Evolutionary conservation across 257 asterid genomes (phyloP), one percentile per base, ranked within the genome.

Genomic region (Solanum chiquidenum): DNA sequence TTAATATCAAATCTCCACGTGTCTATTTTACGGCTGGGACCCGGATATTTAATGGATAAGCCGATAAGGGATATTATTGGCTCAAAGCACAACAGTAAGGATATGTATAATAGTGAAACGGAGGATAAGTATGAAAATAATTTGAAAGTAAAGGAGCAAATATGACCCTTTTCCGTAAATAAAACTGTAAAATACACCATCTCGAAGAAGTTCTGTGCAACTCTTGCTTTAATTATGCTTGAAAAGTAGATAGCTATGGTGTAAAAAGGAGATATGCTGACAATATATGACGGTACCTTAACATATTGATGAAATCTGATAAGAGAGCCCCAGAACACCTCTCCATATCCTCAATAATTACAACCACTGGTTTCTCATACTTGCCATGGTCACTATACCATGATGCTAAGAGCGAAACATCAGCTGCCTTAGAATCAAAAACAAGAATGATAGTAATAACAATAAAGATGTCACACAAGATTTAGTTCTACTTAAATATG

Each of bases 271-370:
- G 86, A 89, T 86, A 44, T 38, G 3, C 25, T 49, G 11, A 82
- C 69, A 49, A 31, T 49, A 33, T 42, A 72, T 79, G 82, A 84
- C 13, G 16, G 66, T 92, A 95, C 99, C 98, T 96, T 94, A 97
- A 89, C 94, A 96, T 90, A 55, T 92, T 89, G 76, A 97, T 92
- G 89, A 97, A 96, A 90, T 97, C 97, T 87, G 94, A 91, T 91
- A 97, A 92, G 90, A 97, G 96, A 85, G 96, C 85, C 90, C 96
- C 92, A 72, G 90, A 92, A 89, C 99, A 97, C 89, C 98, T 94
- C 92, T 96, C 99, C 42, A 94, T 90, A 84, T 94, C 98, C 44
- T 96, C 98, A 87, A 97, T 92, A 91, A 96, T 93, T 77, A 97
- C 92, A 91, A 96, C 92, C 75, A 97, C 91, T 21, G 99, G 99